phyloP scores from a whole-genome alignment of 2,329 filamentous ascomycete genomes.

The Apiospora saccharicola region DNA sequence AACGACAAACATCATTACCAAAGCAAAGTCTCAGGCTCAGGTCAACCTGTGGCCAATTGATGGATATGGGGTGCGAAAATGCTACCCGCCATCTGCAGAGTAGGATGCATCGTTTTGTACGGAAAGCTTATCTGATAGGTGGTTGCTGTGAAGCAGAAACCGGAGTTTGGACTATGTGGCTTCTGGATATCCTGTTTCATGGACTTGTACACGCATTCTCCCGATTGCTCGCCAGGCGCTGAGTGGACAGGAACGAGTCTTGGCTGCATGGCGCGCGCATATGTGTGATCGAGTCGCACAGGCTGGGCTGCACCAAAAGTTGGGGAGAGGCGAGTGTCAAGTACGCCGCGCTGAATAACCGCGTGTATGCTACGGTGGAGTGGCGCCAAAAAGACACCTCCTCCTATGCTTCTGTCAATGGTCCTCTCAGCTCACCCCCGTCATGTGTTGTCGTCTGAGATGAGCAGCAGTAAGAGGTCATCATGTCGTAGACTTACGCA shows the following conservation, averaged over 20 bases:
- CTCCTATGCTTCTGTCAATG: not conserved
- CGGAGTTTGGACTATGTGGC: constrained; percentile 1
- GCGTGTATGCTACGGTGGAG: constrained; percentile 10
- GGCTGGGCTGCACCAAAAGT: not conserved
- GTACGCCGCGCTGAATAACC: constrained; percentile 14
- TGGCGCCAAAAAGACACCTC: not conserved
- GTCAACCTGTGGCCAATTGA: not conserved
- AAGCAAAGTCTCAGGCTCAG: constrained; percentile 17
- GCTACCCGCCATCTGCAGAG: not conserved
- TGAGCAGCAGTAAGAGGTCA: not conserved
- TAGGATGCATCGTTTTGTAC: constrained; percentile 10
- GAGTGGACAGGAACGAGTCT: not conserved
- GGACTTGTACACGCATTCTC: constrained; percentile 13
- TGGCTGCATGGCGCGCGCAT: constrained; percentile 11
- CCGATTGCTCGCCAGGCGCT: not conserved
- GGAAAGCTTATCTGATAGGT: constrained; percentile 3
- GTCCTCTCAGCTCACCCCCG: not conserved
- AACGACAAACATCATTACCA: not conserved
- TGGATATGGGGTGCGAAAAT: not conserved
- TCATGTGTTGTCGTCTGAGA: constrained; percentile 15
- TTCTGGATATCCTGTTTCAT: constrained; percentile 20
- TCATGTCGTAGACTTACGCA: constrained; percentile 4
- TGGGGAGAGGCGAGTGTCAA: constrained; percentile 5
- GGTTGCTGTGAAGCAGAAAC: not conserved
- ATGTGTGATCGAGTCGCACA: constrained; percentile 12